phyloP scores from a whole-genome alignment of 768 basidiomycete genomes.

The Macrolepiota fuliginosa region DNA sequence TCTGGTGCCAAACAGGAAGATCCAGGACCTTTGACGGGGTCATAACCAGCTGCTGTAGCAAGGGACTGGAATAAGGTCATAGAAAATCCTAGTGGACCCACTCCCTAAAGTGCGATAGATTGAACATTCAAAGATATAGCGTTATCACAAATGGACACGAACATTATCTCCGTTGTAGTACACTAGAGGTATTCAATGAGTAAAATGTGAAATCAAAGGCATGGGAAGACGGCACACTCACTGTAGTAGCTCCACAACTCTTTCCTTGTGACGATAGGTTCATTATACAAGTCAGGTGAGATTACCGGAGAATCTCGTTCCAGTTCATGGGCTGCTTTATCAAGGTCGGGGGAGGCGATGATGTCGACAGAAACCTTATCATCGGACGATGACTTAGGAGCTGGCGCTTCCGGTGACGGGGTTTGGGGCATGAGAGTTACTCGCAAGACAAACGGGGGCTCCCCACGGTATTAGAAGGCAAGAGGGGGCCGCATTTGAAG shows the following conservation, averaged over 20 bases:
- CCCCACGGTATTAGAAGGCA: slow-evolving; percentile 4
- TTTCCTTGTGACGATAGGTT: slow-evolving; percentile 66
- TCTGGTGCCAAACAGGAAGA: slow-evolving; percentile 58
- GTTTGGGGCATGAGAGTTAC: slow-evolving; percentile 3
- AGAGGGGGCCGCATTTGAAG: background rate
- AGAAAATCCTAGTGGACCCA: slow-evolving; percentile 66
- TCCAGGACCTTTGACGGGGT: slow-evolving; percentile 66
- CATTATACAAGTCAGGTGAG: slow-evolving; percentile 33
- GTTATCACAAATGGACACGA: slow-evolving; percentile 13
- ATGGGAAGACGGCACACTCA: slow-evolving; percentile 30
- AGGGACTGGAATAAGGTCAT: slow-evolving; percentile 75
- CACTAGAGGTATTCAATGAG: slow-evolving; percentile 37
- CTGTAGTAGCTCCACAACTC: slow-evolving; percentile 84
- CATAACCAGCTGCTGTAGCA: slow-evolving; percentile 70
- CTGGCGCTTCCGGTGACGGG: background rate
- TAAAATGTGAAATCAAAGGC: background rate
- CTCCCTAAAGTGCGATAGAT: slow-evolving; percentile 42
- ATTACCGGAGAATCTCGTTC: background rate
- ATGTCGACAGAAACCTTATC: slow-evolving; percentile 9
- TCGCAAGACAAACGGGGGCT: background rate
- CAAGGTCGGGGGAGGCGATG: background rate
- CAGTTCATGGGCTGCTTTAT: background rate
- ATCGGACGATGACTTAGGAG: background rate
- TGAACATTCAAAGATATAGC: background rate
- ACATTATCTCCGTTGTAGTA: slow-evolving; percentile 84